Evolutionary conservation across 805 yeast genomes (phyloP), one percentile per base, ranked within the genome.

Genomic region (Wilhelminamyces savonicus): DNA sequence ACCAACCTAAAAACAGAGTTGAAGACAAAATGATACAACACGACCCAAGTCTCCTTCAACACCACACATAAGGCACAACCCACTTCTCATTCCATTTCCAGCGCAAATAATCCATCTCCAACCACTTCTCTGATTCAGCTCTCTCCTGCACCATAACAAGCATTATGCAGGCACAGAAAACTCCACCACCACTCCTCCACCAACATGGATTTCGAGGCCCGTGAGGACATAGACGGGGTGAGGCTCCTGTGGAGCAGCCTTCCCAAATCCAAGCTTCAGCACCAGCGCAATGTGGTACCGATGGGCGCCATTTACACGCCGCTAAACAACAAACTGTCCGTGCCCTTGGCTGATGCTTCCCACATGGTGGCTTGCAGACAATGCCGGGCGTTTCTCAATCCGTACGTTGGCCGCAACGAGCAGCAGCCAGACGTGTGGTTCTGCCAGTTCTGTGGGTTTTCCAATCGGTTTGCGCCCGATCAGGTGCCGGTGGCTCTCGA

Each of bases 161-260:
- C n/a, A n/a, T n/a, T n/a, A n/a, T n/a, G n/a, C n/a, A n/a, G n/a
- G n/a, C n/a, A n/a, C n/a, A n/a, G n/a, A n/a, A n/a, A n/a, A n/a
- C n/a, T n/a, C n/a, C n/a, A n/a, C n/a, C n/a, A n/a, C n/a, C n/a
- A n/a, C n/a, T n/a, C n/a, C n/a, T n/a, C n/a, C 8, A 17, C 28
- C n/a, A 21, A 21, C n/a, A 63, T 63, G 69, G 57, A 56, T 40
- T 71, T 74, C 41, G 78, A 73, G 44, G 61, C 61, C 12, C 56
- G 69, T 41, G 94, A 83, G 50, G 92, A 83, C 50, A 50, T 56
- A 30, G 81, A 82, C 42, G 92, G 92, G 27, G 72, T 81, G 23
- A 71, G 92, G 44, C 68, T 78, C 50, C 68, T 88, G 5, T 83
- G 92, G 87, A 81, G 78, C 48, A 58, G 62, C 7, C 52, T 78